phyloP scores from a whole-genome alignment of 257 asterid species.

The Ilex aquifolium region DNA sequence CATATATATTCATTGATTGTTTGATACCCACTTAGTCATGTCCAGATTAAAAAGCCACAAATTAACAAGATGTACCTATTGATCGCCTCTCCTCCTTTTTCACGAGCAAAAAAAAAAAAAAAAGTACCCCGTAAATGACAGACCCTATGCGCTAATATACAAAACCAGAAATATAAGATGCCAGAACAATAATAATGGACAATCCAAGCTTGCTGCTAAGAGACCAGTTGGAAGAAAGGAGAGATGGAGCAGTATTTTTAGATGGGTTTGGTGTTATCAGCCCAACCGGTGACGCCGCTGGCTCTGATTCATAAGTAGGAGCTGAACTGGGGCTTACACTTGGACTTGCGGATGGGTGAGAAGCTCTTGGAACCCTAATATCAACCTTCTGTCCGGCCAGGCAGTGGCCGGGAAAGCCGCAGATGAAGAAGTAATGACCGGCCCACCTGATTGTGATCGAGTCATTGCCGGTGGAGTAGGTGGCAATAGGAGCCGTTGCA shows the following conservation, averaged over 20 bases:
- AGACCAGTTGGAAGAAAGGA: neutral
- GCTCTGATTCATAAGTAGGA: neutral
- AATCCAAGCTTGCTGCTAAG: slow-evolving; percentile 14
- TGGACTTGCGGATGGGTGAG: neutral
- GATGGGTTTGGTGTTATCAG: slow-evolving; percentile 36
- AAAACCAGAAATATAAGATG: slow-evolving; percentile 9
- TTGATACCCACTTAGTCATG: no score
- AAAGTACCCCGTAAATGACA: neutral
- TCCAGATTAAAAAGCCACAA: no score
- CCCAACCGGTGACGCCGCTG: slow-evolving; percentile 14
- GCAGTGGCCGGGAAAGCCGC: slow-evolving; percentile 67
- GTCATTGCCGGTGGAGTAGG: slow-evolving; percentile 51
- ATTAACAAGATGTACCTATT: no score
- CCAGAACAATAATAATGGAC: slow-evolving; percentile 9
- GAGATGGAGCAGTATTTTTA: slow-evolving; percentile 13
- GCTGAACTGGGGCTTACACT: slow-evolving; percentile 12
- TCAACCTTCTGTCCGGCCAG: slow-evolving; percentile 59
- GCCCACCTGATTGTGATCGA: slow-evolving; percentile 28
- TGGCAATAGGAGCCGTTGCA: slow-evolving; percentile 26
- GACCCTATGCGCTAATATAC: neutral
- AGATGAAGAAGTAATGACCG: slow-evolving; percentile 54
- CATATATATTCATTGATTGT: no score
- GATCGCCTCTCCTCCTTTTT: no score
- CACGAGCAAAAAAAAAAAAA: no score
- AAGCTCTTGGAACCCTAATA: slow-evolving; percentile 33